Conservation (phyloP, 306 rosid species). For the Pterocarpus santalinus region DNA sequence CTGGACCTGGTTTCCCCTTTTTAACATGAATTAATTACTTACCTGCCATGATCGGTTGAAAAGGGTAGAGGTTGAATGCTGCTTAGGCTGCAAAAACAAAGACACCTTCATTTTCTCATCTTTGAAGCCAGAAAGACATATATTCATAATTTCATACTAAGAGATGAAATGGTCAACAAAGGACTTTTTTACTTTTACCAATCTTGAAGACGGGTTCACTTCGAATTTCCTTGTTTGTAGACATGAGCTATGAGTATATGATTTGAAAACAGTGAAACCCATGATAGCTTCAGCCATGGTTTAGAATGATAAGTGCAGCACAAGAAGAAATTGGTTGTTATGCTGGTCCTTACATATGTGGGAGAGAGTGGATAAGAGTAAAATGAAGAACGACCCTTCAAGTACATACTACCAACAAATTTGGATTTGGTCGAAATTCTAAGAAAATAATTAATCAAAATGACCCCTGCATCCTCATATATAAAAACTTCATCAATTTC, state of each 20-base stretch:
- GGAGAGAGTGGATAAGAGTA: constrained; percentile 55
- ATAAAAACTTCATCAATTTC: background rate
- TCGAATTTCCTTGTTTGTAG: constrained; percentile 51
- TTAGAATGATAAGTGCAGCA: constrained; percentile 10
- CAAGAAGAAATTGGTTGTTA: constrained; percentile 9
- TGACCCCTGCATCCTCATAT: constrained; percentile 34
- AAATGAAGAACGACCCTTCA: constrained; percentile 49
- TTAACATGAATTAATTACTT: constrained; percentile 15
- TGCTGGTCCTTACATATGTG: constrained; percentile 44
- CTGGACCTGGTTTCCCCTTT: constrained; percentile 10
- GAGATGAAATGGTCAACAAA: constrained; percentile 4
- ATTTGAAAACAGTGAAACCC: constrained; percentile 54
- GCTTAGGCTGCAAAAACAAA: constrained; percentile 66
- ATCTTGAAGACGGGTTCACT: constrained; percentile 48
- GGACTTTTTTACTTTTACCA: constrained; percentile 40
- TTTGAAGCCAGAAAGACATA: constrained; percentile 2
- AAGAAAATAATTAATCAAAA: background rate
- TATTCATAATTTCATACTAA: background rate
- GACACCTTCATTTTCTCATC: constrained; percentile 30
- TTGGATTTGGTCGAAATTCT: background rate
- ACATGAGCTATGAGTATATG: constrained; percentile 46
- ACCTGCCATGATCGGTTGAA: constrained; percentile 58
- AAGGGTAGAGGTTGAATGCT: constrained; percentile 58
- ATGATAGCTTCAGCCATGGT: constrained; percentile 56
- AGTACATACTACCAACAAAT: constrained; percentile 24